Percentiles rank a stretch among this genome's conserved stretches.
phyloP scores from a whole-genome alignment of 2,329 filamentous ascomycete genomes.

The Parastagonospora avenae region DNA sequence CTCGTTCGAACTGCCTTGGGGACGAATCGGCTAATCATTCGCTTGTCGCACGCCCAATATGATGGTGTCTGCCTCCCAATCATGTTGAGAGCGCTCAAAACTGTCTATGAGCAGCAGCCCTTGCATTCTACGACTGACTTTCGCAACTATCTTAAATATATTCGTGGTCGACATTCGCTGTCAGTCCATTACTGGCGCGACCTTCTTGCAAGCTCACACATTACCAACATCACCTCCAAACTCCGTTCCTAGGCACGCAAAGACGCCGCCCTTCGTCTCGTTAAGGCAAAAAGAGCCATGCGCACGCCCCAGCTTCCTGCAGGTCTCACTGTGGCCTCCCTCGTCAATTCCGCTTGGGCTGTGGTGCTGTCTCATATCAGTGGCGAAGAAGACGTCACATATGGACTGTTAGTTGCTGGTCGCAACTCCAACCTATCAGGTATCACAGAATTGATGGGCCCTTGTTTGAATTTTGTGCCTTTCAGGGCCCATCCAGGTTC shows the following conservation, averaged over 20 bases:
- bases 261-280: slow-evolving; percentile 35
- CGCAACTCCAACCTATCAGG: too few relatives aligned
- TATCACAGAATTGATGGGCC: too few relatives aligned
- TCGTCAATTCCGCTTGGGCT: slow-evolving; percentile 49
- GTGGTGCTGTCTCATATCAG: slow-evolving; percentile 37
- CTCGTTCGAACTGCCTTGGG: neutral
- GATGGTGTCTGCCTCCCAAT: slow-evolving; percentile 12
- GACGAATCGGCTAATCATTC: slow-evolving; percentile 7
- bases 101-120: neutral
- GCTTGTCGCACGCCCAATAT: slow-evolving; percentile 22
- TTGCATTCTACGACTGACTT: neutral
- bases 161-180: neutral
- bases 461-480: too few relatives aligned
- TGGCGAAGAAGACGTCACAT: slow-evolving; percentile 30
- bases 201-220: slow-evolving; percentile 8
- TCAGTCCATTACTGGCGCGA: slow-evolving; percentile 6
- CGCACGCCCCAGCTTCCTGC: neutral
- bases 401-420: too few relatives aligned
- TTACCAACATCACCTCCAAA: slow-evolving; percentile 5
- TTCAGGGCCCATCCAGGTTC: too few relatives aligned
- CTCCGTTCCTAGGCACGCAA: neutral
- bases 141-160: neutral
- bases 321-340: slow-evolving; percentile 43
- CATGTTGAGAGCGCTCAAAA: slow-evolving; percentile 6
- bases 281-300: neutral